Base-by-base conservation (phyloP, 2,329 filamentous ascomycete genomes). In the Fusarium penzigii region DNA sequence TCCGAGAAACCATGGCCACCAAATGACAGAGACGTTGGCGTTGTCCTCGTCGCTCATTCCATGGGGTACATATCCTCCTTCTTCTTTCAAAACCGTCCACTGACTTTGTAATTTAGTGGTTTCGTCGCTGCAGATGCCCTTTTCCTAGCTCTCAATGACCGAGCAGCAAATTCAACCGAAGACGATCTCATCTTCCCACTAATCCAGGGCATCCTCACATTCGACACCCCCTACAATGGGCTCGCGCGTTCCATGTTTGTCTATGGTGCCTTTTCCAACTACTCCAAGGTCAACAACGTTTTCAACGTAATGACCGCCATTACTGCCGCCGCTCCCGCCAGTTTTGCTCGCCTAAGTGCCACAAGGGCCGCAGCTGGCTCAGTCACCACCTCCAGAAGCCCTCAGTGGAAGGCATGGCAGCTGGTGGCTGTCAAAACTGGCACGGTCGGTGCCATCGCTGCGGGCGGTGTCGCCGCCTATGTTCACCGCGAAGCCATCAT, bases 81-180 rank as follows among this genome's bases (percentile, higher is more conserved):
- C 25, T 3, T 20, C 29, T 3, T 8, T 5, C 5, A 3, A 6
- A 14, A 32, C 1, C 29, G 12, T 14, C 3, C 1, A n/a, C 55
- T 62, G n/a, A 63, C 54, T 36, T 2, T 5, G 0, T 6, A 4
- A 11, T 17, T n/a, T 46, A 81, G 79, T 40, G 92, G 92, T 38
- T 94, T 96, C 58, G 89, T 96, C 9, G 91, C 89, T 7, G 88
- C 88, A 2, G 91, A 96, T 61, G 81, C 88, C 0, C 78, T 95
- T n/a, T 82, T 94, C 59, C 81, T 87, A 25, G 79, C 91, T 40
- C 67, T 89, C 41, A 81, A 85, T 53, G 89, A 90, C 59, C 78
- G 84, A 53, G 78, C 81, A 0, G 66, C 59, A 38, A 65, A 68
- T n/a, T 52, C 67, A 25, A 57, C 59, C 2, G 63, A 70, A 8